phyloP scores from a whole-genome alignment of 768 basidiomycete genomes.

The Tylopilus sp. region DNA sequence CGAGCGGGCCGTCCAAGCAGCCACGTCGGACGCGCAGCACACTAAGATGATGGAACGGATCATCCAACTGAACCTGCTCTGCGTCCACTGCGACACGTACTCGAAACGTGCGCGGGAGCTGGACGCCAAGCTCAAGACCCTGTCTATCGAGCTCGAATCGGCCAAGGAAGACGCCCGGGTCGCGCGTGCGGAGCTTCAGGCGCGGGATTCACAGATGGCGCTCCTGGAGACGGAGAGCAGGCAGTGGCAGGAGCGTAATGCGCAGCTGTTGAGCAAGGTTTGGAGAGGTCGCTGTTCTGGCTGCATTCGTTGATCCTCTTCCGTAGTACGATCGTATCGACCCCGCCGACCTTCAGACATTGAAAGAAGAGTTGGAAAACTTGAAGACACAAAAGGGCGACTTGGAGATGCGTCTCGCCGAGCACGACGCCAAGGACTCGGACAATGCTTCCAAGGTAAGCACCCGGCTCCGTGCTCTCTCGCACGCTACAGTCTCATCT shows the following conservation, averaged over 20 bases:
- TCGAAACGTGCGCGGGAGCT: constrained; percentile 65
- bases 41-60: constrained; percentile 82
- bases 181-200: constrained; percentile 71
- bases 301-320: not conserved
- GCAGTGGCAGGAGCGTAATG: constrained; percentile 82
- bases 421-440: constrained; percentile 31
- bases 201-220: constrained; percentile 59
- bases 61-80: constrained; percentile 79
- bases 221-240: constrained; percentile 74
- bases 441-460: constrained; percentile 33
- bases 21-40: constrained; percentile 72
- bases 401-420: constrained; percentile 27
- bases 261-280: constrained; percentile 79
- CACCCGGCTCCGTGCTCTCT: not conserved
- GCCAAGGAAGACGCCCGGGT: constrained; percentile 65
- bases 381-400: constrained; percentile 45
- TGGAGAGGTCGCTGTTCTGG: no score
- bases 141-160: constrained; percentile 67
- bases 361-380: constrained; percentile 68
- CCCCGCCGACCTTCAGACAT: constrained; percentile 75
- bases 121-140: constrained; percentile 55
- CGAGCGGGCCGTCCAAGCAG: constrained; percentile 69
- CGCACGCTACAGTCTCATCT: not conserved
- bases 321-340: constrained; percentile 83
- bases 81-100: constrained; percentile 71